Base-by-base conservation (phyloP, 2,329 filamentous ascomycete genomes). In the Macrophomina pseudophaseolina region DNA sequence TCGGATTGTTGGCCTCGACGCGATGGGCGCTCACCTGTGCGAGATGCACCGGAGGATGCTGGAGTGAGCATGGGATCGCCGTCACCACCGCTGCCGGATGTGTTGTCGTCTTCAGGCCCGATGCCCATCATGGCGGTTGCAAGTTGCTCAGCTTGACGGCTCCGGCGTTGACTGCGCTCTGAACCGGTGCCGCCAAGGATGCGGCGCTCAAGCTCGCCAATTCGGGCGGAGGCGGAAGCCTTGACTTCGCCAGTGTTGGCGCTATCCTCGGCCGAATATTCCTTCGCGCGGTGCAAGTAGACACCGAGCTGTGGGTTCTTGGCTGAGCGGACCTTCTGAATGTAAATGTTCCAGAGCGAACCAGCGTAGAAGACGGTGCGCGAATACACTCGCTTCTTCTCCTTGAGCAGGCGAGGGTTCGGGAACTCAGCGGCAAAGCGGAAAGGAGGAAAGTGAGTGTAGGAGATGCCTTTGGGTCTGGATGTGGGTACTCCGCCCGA, bases 271-370 rank as follows among this genome's bases (percentile, higher is more conserved):
- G 78, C 78, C 64, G 87, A 84, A 30, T 82, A 80, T 67, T 87
- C 85, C 70, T 87, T 87, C 5, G 84, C 85, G 51, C 85, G 83
- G 70, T 88, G 85, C 3, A 88, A 78, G 68, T 88, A 88, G 5
- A 88, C 85, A 14, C 85, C 86, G 1, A 88, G 78, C 70, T 88
- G 85, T 11, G 85, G 83, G 64, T 81, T 84, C 69, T 86, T 86
- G 1, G 81, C 80, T 0, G 83, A 84, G 8, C 83, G 81, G 2
- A 87, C 83, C 68, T 87, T 86, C 70, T 87, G 86, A 11, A 88
- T 86, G 72, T 87, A 88, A n/a, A 88, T 84, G 69, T 88, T 88
- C 86, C 86, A 88, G 16, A 86, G 75, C 18, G 81, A 84, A 2
- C 86, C 86, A 4, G 85, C 85, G 68, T 88, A 88, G 71, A 86